phyloP scores from a whole-genome alignment of 208 protist genomes.

The Trypanosoma boissoni region DNA sequence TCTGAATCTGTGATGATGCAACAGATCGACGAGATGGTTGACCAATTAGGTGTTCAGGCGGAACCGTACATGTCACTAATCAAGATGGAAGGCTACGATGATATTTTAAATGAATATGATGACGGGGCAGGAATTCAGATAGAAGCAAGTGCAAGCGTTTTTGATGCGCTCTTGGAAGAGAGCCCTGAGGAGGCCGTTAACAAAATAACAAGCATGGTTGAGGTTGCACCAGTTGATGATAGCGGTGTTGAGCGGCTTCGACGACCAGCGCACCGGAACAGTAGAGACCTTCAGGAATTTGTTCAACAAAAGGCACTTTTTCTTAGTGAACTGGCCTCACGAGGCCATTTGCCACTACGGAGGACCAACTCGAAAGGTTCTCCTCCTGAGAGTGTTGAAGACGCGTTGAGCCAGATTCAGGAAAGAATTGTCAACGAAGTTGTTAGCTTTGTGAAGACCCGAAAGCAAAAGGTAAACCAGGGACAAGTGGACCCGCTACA shows the following conservation, averaged over 20 bases:
- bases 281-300: conserved; percentile 7
- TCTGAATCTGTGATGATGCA: conserved; percentile 5
- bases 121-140: background rate
- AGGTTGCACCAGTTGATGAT: conserved; percentile 1
- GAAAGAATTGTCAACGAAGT: conserved; percentile 13
- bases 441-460: conserved; percentile 18
- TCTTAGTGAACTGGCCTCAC: conserved; percentile 8
- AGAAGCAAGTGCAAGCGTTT: background rate
- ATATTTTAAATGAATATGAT: conserved; percentile 18
- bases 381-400: conserved; percentile 11
- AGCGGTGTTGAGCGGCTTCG: background rate
- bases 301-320: conserved; percentile 13
- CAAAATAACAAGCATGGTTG: conserved; percentile 9
- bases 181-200: conserved; percentile 8
- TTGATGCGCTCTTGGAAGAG: conserved; percentile 15
- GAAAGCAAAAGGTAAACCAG: background rate
- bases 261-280: background rate
- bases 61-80: conserved; percentile 5
- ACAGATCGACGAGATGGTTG: background rate
- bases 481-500: conserved; percentile 1
- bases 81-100: conserved; percentile 15
- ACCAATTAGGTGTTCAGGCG: conserved; percentile 8
- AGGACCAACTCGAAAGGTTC: background rate
- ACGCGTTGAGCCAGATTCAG: conserved; percentile 8
- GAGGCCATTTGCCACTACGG: conserved; percentile 1